phyloP scores from a whole-genome alignment of 306 rosid species.

The Sophora flavescens region DNA sequence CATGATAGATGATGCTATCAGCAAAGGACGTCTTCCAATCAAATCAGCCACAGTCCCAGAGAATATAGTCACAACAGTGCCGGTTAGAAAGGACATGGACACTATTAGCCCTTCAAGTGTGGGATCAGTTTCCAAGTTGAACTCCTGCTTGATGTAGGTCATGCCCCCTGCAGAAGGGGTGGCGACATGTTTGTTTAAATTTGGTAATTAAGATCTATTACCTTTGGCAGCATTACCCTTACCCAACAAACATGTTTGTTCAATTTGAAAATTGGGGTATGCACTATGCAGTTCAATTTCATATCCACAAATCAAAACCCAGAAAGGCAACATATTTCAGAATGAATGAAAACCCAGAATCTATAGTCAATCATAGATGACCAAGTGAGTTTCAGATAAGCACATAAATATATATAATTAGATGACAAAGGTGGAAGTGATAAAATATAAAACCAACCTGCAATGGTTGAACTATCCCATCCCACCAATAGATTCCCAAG shows the following conservation, averaged over 20 bases:
- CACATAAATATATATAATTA: neutral
- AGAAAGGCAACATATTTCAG: neutral
- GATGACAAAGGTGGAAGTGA: neutral
- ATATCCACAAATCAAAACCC: neutral
- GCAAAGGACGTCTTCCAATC: slow-evolving; percentile 91
- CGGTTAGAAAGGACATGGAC: slow-evolving; percentile 85
- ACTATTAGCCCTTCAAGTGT: slow-evolving; percentile 93
- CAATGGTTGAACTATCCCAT: slow-evolving; percentile 98
- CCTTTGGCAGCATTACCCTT: neutral
- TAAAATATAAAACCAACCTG: slow-evolving; percentile 57
- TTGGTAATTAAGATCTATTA: slow-evolving; percentile 27
- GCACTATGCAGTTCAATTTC: slow-evolving; percentile 1
- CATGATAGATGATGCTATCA: slow-evolving; percentile 74
- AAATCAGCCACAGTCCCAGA: slow-evolving; percentile 82
- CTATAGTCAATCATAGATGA: neutral
- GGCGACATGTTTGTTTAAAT: slow-evolving; percentile 30
- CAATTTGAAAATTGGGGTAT: neutral
- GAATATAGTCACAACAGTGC: slow-evolving; percentile 83
- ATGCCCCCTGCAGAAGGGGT: slow-evolving; percentile 70
- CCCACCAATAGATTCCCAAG: slow-evolving; percentile 87
- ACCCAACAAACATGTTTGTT: neutral
- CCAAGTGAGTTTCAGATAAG: slow-evolving; percentile 1
- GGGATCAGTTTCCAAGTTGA: slow-evolving; percentile 69
- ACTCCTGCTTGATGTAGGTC: slow-evolving; percentile 83
- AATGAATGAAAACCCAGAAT: neutral